Evolutionary conservation across 164 flowering plant species (phyloP).

Genomic region (Umbellularia californica): DNA sequence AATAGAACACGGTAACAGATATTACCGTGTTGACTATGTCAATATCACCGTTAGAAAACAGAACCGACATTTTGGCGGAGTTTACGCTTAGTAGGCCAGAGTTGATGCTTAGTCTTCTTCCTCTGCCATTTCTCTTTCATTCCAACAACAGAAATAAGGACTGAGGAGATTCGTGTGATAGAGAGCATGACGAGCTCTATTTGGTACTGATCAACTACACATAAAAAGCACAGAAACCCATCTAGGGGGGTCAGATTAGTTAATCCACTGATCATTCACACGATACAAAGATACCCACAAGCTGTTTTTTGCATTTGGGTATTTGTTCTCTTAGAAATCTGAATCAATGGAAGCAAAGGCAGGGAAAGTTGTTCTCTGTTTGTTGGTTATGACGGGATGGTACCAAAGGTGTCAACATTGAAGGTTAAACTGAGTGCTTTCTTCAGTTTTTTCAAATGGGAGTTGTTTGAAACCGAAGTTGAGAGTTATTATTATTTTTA

Average conservation of each 20-base stretch:
- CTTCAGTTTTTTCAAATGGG: neutral
- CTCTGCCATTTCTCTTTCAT: conserved; percentile 22
- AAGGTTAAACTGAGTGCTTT: conserved; percentile 52
- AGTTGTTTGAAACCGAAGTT: neutral
- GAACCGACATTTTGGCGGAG: no score
- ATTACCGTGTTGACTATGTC: no score
- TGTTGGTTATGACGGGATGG: conserved; percentile 35
- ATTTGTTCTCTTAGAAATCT: neutral
- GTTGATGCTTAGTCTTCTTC: conserved; percentile 19
- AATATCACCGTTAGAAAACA: no score
- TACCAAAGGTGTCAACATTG: conserved; percentile 88
- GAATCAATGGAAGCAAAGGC: conserved; percentile 36
- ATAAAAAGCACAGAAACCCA: conserved; percentile 19
- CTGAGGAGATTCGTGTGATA: conserved; percentile 23
- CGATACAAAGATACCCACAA: conserved; percentile 3
- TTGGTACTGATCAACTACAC: conserved; percentile 22
- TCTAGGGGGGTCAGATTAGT: conserved; percentile 3
- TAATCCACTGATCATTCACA: conserved; percentile 9
- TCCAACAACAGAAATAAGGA: conserved; percentile 30
- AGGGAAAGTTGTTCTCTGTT: conserved; percentile 20
- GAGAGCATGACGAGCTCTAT: conserved; percentile 19
- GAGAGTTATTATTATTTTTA: conserved; percentile 1
- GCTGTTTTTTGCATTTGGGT: conserved; percentile 20
- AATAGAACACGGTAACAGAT: no score
- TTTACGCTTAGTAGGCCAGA: no score